Evolutionary conservation across 495 filamentous ascomycete genomes (phyloP).

Genomic region (Filosporella fistucella): DNA sequence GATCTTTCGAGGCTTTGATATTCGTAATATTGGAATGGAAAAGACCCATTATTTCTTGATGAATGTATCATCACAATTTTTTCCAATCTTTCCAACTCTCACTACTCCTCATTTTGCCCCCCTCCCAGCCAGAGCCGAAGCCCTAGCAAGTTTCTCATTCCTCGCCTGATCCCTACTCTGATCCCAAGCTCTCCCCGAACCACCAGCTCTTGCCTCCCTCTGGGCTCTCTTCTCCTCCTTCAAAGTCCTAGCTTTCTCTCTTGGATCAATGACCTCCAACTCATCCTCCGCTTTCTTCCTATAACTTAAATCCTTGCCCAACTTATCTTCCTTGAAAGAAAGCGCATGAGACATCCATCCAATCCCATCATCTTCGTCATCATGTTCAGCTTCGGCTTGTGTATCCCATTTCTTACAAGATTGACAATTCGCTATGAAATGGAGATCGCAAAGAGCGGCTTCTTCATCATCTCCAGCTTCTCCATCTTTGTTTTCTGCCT

Average conservation of each 20-base stretch:
- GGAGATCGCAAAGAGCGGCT: conserved; percentile 73
- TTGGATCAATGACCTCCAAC: conserved; percentile 89
- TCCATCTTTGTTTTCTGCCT: conserved; percentile 27
- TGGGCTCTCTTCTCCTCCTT: conserved; percentile 54
- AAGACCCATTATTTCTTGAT: too few species aligned
- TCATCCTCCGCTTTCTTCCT: conserved; percentile 85
- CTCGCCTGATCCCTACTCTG: conserved; percentile 46
- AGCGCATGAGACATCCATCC: conserved; percentile 68
- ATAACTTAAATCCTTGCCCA: conserved; percentile 90
- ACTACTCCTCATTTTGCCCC: conserved; percentile 30
- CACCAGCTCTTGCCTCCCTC: conserved; percentile 42
- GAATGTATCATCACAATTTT: neutral
- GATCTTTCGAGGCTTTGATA: too few species aligned
- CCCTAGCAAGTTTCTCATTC: conserved; percentile 37
- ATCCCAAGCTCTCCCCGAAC: conserved; percentile 50
- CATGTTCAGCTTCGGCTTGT: conserved; percentile 49
- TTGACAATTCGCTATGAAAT: conserved; percentile 90
- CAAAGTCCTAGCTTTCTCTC: conserved; percentile 75
- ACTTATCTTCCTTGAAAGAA: conserved; percentile 80
- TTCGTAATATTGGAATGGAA: too few species aligned
- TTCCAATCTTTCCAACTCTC: neutral
- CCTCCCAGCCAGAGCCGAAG: conserved; percentile 37
- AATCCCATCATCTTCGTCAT: conserved; percentile 49
- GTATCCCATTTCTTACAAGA: conserved; percentile 80
- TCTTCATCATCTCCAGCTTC: conserved; percentile 58